These are phyloP conservation scores for Brachypodium distachyon DNA, from an alignment of 202 grass and related monocot species.

Conservation along the genomic window DNA sequence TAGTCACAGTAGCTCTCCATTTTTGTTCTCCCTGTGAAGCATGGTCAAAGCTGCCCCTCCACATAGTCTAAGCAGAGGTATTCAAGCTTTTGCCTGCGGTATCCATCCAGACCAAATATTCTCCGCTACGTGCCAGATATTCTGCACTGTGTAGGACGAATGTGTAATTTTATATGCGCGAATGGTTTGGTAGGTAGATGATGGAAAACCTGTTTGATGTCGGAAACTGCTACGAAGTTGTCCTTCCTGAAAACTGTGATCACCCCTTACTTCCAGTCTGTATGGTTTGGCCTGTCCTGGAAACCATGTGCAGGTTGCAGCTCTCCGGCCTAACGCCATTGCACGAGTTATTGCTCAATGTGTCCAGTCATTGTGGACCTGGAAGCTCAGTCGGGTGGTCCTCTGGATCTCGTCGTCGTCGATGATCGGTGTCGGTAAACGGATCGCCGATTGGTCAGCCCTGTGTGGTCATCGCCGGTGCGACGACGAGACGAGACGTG, in stretches of 20 bases:
- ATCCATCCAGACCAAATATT: background rate
- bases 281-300: conserved; percentile 11
- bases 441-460: too few species aligned
- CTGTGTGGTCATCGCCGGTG: too few species aligned
- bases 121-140: background rate
- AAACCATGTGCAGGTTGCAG: conserved; percentile 10
- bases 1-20: too few species aligned
- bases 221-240: background rate
- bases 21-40: background rate
- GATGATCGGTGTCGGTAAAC: too few species aligned
- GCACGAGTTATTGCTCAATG: background rate
- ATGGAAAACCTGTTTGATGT: background rate
- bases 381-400: too few species aligned
- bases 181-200: conserved; percentile 6
- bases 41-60: too few species aligned
- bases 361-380: too few species aligned
- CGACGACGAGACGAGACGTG: too few species aligned
- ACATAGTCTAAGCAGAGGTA: background rate
- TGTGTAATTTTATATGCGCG: background rate
- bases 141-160: background rate
- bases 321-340: background rate
- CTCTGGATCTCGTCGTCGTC: too few species aligned
- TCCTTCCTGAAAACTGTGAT: too few species aligned
- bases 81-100: too few species aligned
- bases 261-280: background rate